A percentile compares a stretch with the other conserved stretches of the same genome.
Evolutionary conservation across 2,329 filamentous ascomycete species (phyloP).

Genomic region (Metarhizium anisopliae): DNA sequence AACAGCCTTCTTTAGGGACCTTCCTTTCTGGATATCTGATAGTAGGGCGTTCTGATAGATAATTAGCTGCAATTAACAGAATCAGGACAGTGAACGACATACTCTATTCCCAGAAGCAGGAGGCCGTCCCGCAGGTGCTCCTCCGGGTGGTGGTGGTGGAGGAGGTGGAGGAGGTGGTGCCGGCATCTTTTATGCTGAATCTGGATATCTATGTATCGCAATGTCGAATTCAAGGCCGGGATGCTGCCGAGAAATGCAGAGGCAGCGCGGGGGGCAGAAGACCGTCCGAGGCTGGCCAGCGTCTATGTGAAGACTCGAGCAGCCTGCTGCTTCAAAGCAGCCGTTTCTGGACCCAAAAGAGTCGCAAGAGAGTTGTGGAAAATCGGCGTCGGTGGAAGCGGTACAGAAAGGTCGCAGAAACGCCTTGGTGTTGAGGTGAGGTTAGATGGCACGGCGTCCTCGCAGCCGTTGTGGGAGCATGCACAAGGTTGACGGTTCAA

Average conservation of each 20-base stretch:
- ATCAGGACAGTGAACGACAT: constrained; percentile 23
- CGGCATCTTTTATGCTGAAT: constrained; percentile 17
- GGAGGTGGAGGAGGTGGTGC: constrained; percentile 56
- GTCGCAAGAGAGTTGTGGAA: not conserved
- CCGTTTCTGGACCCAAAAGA: not conserved
- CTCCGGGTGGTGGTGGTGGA: constrained; percentile 53
- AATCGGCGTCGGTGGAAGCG: not conserved
- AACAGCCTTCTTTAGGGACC: constrained; percentile 70
- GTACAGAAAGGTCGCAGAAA: not conserved
- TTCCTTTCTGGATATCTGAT: constrained; percentile 78
- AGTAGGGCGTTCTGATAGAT: constrained; percentile 69
- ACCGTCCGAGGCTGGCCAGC: constrained; percentile 3
- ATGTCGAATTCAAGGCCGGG: not conserved
- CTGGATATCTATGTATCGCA: not conserved
- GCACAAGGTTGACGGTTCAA: not conserved
- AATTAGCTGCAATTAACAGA: constrained; percentile 5
- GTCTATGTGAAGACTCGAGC: not conserved
- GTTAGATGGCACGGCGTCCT: constrained; percentile 2
- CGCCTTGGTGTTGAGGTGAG: not conserved
- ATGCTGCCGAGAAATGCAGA: not conserved
- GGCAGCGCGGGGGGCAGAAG: not conserved
- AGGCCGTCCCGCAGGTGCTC: constrained; percentile 47
- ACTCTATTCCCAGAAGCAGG: constrained; percentile 52
- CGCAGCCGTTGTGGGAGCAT: constrained; percentile 3
- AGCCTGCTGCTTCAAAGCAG: not conserved